Conservation (phyloP, 768 basidiomycete genomes). For the Rhizopogon vulgaris region DNA sequence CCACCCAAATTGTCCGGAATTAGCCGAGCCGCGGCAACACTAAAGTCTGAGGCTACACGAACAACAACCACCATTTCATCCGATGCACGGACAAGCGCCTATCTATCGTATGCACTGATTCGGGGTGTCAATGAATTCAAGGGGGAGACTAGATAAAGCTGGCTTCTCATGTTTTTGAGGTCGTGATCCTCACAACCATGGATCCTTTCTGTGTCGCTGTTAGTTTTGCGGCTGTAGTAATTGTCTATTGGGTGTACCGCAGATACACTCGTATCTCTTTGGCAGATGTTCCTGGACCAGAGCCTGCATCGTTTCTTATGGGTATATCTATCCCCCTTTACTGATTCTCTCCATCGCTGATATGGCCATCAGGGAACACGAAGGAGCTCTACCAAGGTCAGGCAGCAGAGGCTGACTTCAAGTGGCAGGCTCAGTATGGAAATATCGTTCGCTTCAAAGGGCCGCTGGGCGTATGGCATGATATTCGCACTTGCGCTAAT, state of each 20-base stretch:
- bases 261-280: slow-evolving; percentile 4
- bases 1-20: no score
- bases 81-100: no score
- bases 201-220: neutral
- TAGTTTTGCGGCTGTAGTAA: slow-evolving; percentile 4
- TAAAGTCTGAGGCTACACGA: no score
- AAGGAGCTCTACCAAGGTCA: slow-evolving; percentile 22
- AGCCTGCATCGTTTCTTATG: slow-evolving; percentile 16
- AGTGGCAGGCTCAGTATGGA: slow-evolving; percentile 26
- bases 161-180: neutral
- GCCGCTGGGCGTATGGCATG: slow-evolving; percentile 17
- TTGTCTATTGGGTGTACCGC: slow-evolving; percentile 5
- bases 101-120: neutral
- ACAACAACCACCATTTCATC: no score
- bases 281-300: slow-evolving; percentile 15
- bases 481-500: neutral
- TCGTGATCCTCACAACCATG: slow-evolving; percentile 6
- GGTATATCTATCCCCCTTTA: slow-evolving; percentile 4
- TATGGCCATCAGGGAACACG: slow-evolving; percentile 18
- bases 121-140: slow-evolving; percentile 4
- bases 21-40: no score
- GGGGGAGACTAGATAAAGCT: slow-evolving; percentile 1
- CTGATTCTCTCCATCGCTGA: slow-evolving; percentile 16
- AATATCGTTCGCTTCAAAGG: slow-evolving; percentile 22
- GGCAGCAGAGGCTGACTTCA: slow-evolving; percentile 20